These are phyloP conservation scores for Globisporangium iwayamae DNA, from an alignment of 352 stramenopile species.

Conservation along the genomic window DNA sequence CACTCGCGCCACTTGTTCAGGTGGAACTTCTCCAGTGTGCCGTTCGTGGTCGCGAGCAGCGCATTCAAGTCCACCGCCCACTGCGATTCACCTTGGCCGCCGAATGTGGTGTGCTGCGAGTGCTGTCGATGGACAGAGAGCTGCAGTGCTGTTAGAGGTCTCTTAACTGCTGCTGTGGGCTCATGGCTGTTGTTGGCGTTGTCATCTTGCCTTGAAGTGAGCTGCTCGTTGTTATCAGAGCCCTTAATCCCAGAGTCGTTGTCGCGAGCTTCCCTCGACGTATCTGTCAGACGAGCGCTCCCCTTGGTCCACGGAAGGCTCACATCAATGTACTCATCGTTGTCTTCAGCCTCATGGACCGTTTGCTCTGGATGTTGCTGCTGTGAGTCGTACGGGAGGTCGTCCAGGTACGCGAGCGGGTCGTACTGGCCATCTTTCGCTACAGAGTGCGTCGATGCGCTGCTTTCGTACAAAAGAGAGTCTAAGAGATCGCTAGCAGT, in stretches of 20 bases:
- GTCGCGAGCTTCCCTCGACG: neutral
- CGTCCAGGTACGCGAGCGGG: conserved; percentile 12
- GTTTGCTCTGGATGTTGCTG: neutral
- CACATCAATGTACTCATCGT: conserved; percentile 15
- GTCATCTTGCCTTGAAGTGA: neutral
- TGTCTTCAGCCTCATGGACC: neutral
- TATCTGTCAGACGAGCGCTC: neutral
- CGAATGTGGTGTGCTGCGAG: neutral
- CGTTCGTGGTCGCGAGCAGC: conserved; percentile 21
- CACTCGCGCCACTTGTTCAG: conserved; percentile 62
- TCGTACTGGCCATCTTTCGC: neutral
- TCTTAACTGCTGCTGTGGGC: neutral
- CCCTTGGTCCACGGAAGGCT: conserved; percentile 9
- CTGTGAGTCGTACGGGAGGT: conserved; percentile 4
- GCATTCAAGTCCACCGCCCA: conserved; percentile 11
- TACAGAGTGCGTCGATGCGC: neutral
- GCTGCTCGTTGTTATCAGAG: neutral
- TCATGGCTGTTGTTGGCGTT: neutral
- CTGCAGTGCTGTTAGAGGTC: neutral
- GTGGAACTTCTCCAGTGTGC: conserved; percentile 62
- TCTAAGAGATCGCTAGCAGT: neutral
- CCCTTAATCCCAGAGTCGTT: neutral
- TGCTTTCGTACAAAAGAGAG: neutral
- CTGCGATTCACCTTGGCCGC: neutral
- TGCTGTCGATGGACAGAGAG: neutral